Conservation (phyloP, 2,329 filamentous ascomycete genomes). For the Colletotrichum sp. region DNA sequence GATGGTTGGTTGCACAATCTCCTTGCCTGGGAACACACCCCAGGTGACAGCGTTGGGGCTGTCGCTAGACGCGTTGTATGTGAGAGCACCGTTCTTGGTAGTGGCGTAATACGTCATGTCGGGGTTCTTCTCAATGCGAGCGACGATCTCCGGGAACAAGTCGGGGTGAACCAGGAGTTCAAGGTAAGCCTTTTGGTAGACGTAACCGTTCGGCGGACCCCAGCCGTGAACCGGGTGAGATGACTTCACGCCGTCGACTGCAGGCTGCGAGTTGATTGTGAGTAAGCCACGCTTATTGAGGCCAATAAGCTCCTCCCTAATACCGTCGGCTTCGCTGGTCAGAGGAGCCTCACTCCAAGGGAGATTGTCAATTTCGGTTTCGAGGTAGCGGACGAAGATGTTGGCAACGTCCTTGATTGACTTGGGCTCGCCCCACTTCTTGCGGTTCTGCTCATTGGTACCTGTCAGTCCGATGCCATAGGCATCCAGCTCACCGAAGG, state of each 20-base stretch:
- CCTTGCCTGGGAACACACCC: slow-evolving; percentile 98
- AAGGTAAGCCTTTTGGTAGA: slow-evolving; percentile 97
- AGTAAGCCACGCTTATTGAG: slow-evolving; percentile 88
- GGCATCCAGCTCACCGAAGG: slow-evolving; percentile 92
- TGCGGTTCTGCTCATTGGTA: slow-evolving; percentile 93
- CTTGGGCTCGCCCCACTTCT: slow-evolving; percentile 89
- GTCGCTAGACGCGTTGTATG: slow-evolving; percentile 83
- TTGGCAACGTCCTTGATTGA: slow-evolving; percentile 81
- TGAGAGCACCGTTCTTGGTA: slow-evolving; percentile 77
- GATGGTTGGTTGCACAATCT: slow-evolving; percentile 99
- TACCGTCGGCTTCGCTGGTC: slow-evolving; percentile 78
- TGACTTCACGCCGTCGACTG: slow-evolving; percentile 89
- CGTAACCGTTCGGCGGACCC: slow-evolving; percentile 94
- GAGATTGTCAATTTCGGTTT: slow-evolving; percentile 79
- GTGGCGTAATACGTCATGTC: slow-evolving; percentile 95
- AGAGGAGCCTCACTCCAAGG: slow-evolving; percentile 96
- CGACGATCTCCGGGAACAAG: slow-evolving; percentile 77
- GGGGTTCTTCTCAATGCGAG: slow-evolving; percentile 76
- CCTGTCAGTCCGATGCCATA: slow-evolving; percentile 95
- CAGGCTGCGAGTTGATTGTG: slow-evolving; percentile 97
- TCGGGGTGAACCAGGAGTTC: slow-evolving; percentile 87
- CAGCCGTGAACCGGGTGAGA: slow-evolving; percentile 88
- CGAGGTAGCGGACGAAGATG: slow-evolving; percentile 85
- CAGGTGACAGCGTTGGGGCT: slow-evolving; percentile 98
- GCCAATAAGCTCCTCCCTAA: slow-evolving; percentile 77